Conservation (phyloP, 2,329 filamentous ascomycete species). For the Sporothrix dimorphospora region DNA sequence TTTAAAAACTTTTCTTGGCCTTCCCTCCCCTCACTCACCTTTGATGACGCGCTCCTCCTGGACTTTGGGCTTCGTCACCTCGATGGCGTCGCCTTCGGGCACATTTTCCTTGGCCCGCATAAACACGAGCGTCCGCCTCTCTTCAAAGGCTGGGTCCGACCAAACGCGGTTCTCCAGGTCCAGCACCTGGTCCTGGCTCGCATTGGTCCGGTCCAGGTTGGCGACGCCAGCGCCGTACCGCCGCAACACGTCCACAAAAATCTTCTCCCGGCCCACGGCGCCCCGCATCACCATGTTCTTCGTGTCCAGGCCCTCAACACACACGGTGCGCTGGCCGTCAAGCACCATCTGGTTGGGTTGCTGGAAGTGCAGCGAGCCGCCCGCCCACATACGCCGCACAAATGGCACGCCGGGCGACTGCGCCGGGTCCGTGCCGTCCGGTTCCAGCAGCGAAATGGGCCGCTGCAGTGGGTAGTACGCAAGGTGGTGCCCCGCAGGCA, state of each 20-base stretch:
- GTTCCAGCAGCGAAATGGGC: constrained; percentile 63
- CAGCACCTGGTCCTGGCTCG: background rate
- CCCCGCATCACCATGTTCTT: constrained; percentile 33
- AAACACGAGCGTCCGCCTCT: constrained; percentile 58
- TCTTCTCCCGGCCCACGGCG: constrained; percentile 45
- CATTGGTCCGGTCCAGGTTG: constrained; percentile 21
- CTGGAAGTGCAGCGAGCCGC: constrained; percentile 62
- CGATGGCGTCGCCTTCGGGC: constrained; percentile 22
- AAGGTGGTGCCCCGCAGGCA: constrained; percentile 76
- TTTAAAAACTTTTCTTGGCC: no score
- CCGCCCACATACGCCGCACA: constrained; percentile 83
- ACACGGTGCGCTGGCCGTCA: constrained; percentile 47
- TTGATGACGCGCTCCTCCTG: constrained; percentile 12
- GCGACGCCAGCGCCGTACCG: constrained; percentile 26
- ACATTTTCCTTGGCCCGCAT: constrained; percentile 44
- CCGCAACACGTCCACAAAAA: constrained; percentile 57
- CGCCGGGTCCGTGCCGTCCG: constrained; percentile 82
- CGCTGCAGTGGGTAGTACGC: constrained; percentile 82
- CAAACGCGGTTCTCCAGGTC: constrained; percentile 29
- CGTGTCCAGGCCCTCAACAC: constrained; percentile 46
- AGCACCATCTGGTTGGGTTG: constrained; percentile 40
- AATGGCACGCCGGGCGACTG: constrained; percentile 76
- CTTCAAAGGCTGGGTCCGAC: constrained; percentile 44
- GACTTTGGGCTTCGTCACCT: background rate
- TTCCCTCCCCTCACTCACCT: background rate